A percentile compares a stretch with the other conserved stretches of the same genome.
Conservation (phyloP, 2,329 filamentous ascomycete genomes). For the Calcarisporium arbuscula region DNA sequence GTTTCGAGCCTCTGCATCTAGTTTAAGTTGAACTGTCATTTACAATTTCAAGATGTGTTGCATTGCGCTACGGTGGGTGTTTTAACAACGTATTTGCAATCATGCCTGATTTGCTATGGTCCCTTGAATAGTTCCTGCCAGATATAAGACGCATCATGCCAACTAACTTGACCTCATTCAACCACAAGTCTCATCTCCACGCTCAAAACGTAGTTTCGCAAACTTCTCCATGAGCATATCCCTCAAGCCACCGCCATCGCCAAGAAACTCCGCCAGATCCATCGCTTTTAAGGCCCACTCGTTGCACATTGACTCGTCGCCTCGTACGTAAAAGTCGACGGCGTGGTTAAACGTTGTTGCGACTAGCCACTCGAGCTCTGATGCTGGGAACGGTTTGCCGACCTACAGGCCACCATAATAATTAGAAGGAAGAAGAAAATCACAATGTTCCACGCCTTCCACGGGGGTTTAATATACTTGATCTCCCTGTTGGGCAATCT, state of each 20-base stretch:
- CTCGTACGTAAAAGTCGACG: constrained; percentile 55
- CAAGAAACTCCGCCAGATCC: constrained; percentile 50
- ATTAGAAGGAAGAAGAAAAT: not conserved
- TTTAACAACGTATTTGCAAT: no score
- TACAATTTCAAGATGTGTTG: no score
- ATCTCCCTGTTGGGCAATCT: constrained; percentile 46
- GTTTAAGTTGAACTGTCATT: no score
- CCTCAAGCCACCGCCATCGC: constrained; percentile 45
- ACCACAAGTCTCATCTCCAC: no score
- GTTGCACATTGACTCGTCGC: constrained; percentile 48
- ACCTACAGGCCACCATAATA: constrained; percentile 22
- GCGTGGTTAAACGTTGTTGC: constrained; percentile 64
- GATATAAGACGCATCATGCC: no score
- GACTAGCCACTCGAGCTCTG: constrained; percentile 73
- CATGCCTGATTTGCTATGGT: no score
- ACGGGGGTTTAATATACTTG: constrained; percentile 1
- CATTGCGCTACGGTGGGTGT: no score
- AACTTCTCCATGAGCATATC: constrained; percentile 37
- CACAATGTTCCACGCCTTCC: no score
- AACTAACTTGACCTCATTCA: no score
- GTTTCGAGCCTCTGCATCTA: no score
- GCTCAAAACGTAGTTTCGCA: constrained; percentile 27
- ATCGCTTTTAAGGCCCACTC: constrained; percentile 60
- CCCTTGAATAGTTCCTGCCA: no score
- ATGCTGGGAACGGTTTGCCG: constrained; percentile 49